Base-by-base conservation (phyloP, 306 rosid genomes). In the Casuarina glauca region DNA sequence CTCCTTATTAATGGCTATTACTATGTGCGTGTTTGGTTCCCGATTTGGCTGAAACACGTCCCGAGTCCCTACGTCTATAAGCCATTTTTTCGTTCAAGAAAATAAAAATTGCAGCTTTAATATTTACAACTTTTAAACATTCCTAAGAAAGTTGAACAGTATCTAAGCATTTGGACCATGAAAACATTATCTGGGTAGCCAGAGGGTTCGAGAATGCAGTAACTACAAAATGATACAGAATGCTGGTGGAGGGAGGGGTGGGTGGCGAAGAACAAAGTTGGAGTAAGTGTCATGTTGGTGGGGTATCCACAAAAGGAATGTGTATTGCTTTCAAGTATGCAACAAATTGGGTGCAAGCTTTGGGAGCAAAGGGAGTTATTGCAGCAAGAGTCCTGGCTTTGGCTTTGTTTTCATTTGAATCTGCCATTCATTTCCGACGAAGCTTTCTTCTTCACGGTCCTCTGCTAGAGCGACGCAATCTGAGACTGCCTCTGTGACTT, bases 401-500 rank as follows among this genome's bases (percentile, higher is more conserved):
- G 73, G 80, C 41, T 15, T 69, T 35, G 68, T 69, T 55, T 32
- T 69, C 20, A 4, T 60, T 69, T 54, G 80, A 50, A n/a, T 77
- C 38, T n/a, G 0, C 3, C 12, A 55, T 44, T 35, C 41, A 19
- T 77, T 62, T 38, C 53, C 78, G 42, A n/a, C 20, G 2, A 20
- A 74, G 26, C 69, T n/a, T 43, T 48, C 19, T 50, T 71, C 64
- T 26, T 74, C 82, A 32, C 13, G 32, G 17, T 15, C 62, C 54
- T 70, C 17, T 0, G 74, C 44, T 9, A 74, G 74, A 26, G 32
- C 32, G 12, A 57, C 49, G 48, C 38, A 77, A n/a, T 52, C 50
- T 44, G 76, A 77, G 35, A 85, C 52, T 4, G 84, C 91, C 73
- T 62, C 78, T 17, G 89, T 74, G 63, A 88, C 83, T 72, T 88